phyloP scores from a whole-genome alignment of 2,329 filamentous ascomycete species.

The Blastomyces gilchristii region DNA sequence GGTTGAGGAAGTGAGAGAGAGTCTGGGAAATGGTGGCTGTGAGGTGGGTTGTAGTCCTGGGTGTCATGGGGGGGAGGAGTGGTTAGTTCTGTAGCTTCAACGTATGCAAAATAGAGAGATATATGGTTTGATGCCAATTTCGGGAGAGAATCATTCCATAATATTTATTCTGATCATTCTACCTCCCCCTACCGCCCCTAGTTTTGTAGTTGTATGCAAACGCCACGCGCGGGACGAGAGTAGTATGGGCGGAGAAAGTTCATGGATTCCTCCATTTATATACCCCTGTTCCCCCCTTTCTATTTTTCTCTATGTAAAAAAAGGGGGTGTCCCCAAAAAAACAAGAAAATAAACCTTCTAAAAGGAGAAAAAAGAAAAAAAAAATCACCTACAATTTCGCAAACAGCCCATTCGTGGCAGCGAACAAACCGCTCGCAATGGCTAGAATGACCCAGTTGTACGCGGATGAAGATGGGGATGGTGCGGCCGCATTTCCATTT shows the following conservation, averaged over 20 bases:
- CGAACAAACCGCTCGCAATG: conserved; percentile 51
- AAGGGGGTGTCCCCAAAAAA: background rate
- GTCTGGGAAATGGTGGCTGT: conserved; percentile 43
- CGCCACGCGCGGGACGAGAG: background rate
- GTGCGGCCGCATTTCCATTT: conserved; percentile 1
- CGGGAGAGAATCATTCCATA: background rate
- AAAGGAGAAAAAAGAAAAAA: background rate
- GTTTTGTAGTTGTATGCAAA: too few relatives aligned
- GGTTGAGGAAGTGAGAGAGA: conserved; percentile 38
- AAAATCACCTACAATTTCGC: conserved; percentile 46
- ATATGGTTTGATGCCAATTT: background rate
- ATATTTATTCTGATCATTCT: background rate
- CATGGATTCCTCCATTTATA: background rate
- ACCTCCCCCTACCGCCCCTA: background rate
- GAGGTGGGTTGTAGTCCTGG: conserved; percentile 50
- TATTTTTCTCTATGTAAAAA: too few relatives aligned
- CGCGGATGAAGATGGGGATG: background rate
- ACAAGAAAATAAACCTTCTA: background rate
- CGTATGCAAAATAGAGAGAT: background rate
- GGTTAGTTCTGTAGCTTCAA: background rate
- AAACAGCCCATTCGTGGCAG: conserved; percentile 56
- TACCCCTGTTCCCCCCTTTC: too few relatives aligned
- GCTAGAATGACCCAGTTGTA: conserved; percentile 45
- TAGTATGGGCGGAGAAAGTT: background rate
- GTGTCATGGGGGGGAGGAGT: conserved; percentile 2